Base-by-base conservation (phyloP, 2,329 filamentous ascomycete genomes). In the Pseudogymnoascus pannorum region DNA sequence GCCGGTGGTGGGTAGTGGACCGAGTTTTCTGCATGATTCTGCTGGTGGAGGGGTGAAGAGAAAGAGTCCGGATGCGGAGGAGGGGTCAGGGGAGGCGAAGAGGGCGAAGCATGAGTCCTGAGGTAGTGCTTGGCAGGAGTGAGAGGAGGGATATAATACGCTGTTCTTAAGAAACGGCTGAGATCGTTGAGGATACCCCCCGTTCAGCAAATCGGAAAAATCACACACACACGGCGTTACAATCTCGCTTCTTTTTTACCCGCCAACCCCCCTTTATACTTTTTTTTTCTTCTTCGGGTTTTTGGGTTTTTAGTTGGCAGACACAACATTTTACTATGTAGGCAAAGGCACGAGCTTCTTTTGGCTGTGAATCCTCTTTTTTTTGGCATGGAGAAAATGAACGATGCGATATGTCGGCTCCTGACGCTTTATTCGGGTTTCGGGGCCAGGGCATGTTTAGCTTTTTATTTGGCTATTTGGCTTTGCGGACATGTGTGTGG, bases 1-100 rank as follows among this genome's bases (percentile, higher is more conserved):
- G 1, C 94, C 94, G 0, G 77, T 87, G 1, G 80, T 81, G 1
- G 81, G 79, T 1, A 81, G 79, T 1, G 85, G 85, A 2, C 85
- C 85, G 2, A 86, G 83, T 62, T 87, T 87, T 66, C 68, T 57
- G 26, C 51, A 57, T 20, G 51, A 57, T 12, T 1, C 58, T 6
- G 22, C 26, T 3, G 64, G 8, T 66, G 61, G n/a, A 59, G 62
- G 51, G 44, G 22, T 14, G 22, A 71, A 71, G 59, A 59, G 70
- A 29, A 72, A 71, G 64, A 70, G 66, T 8, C 70, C 70, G 12
- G 70, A 71, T 38, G 62, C 26, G 6, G 68, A 71, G 9, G 64
- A 62, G 61, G 64, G 61, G n/a, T 66, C 65, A 9, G 67, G 66
- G 7, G 69, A 69, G 61, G 44, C 62, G 18, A 72, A 72, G 61